Conservation (phyloP, 768 basidiomycete species). For the Lentinula aciculospora region DNA sequence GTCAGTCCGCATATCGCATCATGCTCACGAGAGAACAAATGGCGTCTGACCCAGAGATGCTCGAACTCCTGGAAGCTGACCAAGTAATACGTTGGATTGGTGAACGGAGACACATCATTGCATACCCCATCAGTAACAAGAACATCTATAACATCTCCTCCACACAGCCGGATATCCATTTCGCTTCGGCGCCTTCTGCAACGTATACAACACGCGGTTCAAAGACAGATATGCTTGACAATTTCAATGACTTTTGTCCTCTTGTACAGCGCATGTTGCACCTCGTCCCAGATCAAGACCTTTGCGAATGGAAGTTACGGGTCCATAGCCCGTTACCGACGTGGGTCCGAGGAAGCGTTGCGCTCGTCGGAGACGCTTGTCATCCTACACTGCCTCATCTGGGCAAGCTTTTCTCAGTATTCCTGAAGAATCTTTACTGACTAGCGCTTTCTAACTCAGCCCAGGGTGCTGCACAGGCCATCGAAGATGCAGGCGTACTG, state of each 20-base stretch:
- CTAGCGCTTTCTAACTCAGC: neutral
- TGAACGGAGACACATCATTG: conserved; percentile 26
- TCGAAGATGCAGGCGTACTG: conserved; percentile 33
- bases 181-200: conserved; percentile 24
- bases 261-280: conserved; percentile 25
- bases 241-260: conserved; percentile 29
- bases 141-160: conserved; percentile 31
- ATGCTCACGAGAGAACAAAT: conserved; percentile 24
- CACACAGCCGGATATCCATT: conserved; percentile 29
- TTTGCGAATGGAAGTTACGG: conserved; percentile 35
- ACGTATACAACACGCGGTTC: conserved; percentile 27
- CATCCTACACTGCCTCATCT: conserved; percentile 19
- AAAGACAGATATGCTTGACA: conserved; percentile 26
- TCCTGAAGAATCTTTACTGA: neutral
- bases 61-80: conserved; percentile 23
- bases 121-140: conserved; percentile 30
- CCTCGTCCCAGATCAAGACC: conserved; percentile 26
- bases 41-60: conserved; percentile 25
- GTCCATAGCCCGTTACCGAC: conserved; percentile 28
- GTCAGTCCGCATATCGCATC: conserved; percentile 34
- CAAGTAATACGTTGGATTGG: conserved; percentile 32
- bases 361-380: conserved; percentile 30
- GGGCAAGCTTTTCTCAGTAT: neutral
- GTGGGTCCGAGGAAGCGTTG: conserved; percentile 29
- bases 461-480: conserved; percentile 34